phyloP scores from a whole-genome alignment of 139 green algal species.

The Pleodorina starrii region DNA sequence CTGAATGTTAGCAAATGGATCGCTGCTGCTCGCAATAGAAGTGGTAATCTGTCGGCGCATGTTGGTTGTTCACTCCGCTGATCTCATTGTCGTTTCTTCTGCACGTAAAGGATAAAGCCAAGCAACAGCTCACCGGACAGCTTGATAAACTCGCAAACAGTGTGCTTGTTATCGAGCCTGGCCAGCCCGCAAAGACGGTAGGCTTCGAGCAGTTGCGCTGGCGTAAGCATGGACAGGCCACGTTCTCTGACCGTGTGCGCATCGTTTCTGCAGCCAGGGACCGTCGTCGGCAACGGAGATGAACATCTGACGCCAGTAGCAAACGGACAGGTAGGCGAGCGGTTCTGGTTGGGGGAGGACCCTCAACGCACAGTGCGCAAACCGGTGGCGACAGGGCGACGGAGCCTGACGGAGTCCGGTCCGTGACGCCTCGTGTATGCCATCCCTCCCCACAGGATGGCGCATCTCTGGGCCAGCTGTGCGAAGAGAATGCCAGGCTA shows the following conservation, averaged over 20 bases:
- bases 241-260: neutral
- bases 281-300: neutral
- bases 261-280: neutral
- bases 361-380: neutral
- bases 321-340: neutral
- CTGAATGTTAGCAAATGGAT: too few relatives aligned
- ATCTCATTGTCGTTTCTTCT: neutral
- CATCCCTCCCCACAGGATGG: neutral
- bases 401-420: too few relatives aligned
- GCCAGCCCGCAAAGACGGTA: slow-evolving; percentile 1
- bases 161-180: slow-evolving; percentile 42
- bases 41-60: too few relatives aligned
- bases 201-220: neutral
- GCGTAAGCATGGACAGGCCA: neutral
- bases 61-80: neutral
- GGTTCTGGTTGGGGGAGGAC: neutral
- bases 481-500: slow-evolving; percentile 2
- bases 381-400: neutral
- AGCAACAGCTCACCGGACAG: slow-evolving; percentile 21
- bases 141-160: slow-evolving; percentile 35
- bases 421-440: too few relatives aligned
- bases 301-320: neutral
- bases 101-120: slow-evolving; percentile 7
- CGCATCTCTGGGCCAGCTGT: neutral
- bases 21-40: too few relatives aligned